Evolutionary conservation across 306 rosid genomes (phyloP).

Genomic region (Urtica urens): DNA sequence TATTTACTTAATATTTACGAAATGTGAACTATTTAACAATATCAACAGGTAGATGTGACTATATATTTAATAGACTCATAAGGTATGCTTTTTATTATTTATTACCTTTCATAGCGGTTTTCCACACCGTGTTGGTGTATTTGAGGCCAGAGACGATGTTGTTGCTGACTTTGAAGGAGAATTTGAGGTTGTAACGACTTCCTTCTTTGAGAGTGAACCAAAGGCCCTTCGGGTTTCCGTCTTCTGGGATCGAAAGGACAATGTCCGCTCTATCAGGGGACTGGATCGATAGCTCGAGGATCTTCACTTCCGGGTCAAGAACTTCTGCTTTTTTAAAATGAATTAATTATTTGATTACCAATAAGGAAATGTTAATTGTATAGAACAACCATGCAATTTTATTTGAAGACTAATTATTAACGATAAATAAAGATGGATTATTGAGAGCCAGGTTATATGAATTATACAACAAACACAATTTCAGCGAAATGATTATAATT

Average conservation of each 20-base stretch:
- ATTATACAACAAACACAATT: no score
- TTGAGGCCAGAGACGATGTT: slow-evolving; percentile 47
- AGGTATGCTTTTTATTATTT: no score
- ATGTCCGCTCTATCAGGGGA: slow-evolving; percentile 36
- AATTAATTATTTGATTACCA: no score
- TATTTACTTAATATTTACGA: background rate
- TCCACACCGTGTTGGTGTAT: slow-evolving; percentile 51
- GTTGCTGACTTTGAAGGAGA: slow-evolving; percentile 32
- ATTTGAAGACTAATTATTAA: no score
- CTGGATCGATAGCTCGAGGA: slow-evolving; percentile 29
- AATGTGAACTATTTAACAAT: no score
- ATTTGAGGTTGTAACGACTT: slow-evolving; percentile 30
- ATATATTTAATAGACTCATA: background rate
- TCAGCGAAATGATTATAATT: no score
- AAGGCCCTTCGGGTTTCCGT: slow-evolving; percentile 35
- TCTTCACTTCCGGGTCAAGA: slow-evolving; percentile 44
- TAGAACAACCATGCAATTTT: no score
- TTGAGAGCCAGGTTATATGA: no score
- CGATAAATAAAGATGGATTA: no score
- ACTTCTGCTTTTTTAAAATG: slow-evolving; percentile 21
- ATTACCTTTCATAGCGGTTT: slow-evolving; percentile 37
- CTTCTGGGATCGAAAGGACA: slow-evolving; percentile 37
- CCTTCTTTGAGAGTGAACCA: slow-evolving; percentile 49
- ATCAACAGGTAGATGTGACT: background rate
- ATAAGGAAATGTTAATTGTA: no score